Base-by-base conservation (phyloP, 345 rosid genomes). In the Anacardium occidentale region DNA sequence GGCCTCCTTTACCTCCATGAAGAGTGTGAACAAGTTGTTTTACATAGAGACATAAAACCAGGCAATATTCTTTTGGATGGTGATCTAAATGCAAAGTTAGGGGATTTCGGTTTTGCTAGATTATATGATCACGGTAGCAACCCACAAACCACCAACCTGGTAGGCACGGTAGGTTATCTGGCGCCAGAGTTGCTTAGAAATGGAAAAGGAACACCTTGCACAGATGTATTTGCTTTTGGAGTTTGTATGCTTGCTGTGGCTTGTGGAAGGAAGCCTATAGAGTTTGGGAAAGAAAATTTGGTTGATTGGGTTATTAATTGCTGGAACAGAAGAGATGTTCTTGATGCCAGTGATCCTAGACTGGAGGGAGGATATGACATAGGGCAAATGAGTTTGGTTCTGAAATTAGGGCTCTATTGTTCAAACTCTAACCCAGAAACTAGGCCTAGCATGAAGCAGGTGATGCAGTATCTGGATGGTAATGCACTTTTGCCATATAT, bases 61-160 rank as follows among this genome's bases (percentile, higher is more conserved):
- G 82, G 78, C 44, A 87, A 83, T 21, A 78, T 85, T 7, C 75
- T 85, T 76, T 58, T 87, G 22, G 89, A 85, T 58, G 50, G 64
- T 15, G 53, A 79, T 54, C 66, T 84, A 40, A 81, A 80, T 12
- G 86, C 74, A 21, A 75, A 78, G 25, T 78, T 87, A 7, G 83
- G 85, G 37, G 91, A 87, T 57, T 87, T 82, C 21, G 89, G 89
- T 42, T 86, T 87, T 2, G 82, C 85, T 0, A 82, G 75, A 72
- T 68, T 82, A 18, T 77, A 78, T 64, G 84, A 87, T 40, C 85
- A 75, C 7, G 88, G 78, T 8, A 32, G 42, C n/a, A 66, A 76
- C 71, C 87, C 80, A 18, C 78, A 71, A 66, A 81, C 84, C 13
- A 85, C 90, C 6, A 69, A 75, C 9, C 61, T 78, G 51, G 83